These are phyloP conservation scores for Hygrophoropsis aurantiaca DNA, from an alignment of 768 basidiomycete species.

Conservation along the genomic window DNA sequence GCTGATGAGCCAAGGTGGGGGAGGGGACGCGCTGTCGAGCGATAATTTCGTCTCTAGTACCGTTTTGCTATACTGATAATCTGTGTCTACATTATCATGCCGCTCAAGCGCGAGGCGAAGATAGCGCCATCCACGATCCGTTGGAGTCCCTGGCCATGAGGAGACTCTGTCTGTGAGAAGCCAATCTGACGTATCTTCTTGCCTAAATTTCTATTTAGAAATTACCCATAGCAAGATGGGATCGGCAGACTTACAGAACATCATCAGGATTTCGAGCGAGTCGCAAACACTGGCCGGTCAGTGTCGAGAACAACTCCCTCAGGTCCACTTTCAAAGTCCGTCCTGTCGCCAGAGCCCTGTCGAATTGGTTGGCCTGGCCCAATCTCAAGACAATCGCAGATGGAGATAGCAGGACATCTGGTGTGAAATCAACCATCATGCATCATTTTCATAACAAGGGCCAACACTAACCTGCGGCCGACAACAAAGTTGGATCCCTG, in stretches of 20 bases:
- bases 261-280: conserved; percentile 63
- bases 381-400: conserved; percentile 73
- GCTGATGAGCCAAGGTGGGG: conserved; percentile 84
- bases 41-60: conserved; percentile 76
- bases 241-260: conserved; percentile 46
- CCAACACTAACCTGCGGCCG: conserved; percentile 59
- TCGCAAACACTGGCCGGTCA: conserved; percentile 78
- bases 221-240: background rate
- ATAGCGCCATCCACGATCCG: conserved; percentile 86
- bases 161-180: conserved; percentile 76
- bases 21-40: conserved; percentile 53
- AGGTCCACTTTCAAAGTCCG: conserved; percentile 80
- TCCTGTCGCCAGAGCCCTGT: conserved; percentile 75
- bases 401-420: conserved; percentile 57
- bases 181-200: conserved; percentile 78
- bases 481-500: conserved; percentile 60
- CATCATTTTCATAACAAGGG: conserved; percentile 2
- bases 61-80: conserved; percentile 75
- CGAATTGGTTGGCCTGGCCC: conserved; percentile 77
- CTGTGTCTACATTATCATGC: conserved; percentile 70
- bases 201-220: conserved; percentile 39
- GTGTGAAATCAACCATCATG: conserved; percentile 20
- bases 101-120: conserved; percentile 77
- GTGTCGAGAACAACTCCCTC: conserved; percentile 76
- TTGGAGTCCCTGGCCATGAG: conserved; percentile 80